phyloP scores from a whole-genome alignment of 108 stramenopile genomes.

The Cylindrotheca fusiformis region DNA sequence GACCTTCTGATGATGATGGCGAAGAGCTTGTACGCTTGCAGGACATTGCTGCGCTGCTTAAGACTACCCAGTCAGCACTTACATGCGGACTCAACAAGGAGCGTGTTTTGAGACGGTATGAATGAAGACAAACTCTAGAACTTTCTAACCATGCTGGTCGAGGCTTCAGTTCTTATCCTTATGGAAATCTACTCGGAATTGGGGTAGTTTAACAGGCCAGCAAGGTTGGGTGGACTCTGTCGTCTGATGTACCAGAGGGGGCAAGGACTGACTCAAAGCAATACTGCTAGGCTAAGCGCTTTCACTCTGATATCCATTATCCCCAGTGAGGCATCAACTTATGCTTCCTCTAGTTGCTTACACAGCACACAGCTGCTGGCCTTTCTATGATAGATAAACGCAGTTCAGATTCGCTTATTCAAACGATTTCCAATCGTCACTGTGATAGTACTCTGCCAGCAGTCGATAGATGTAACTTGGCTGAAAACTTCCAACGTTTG shows the following conservation, averaged over 20 bases:
- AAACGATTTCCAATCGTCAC: constrained; percentile 85
- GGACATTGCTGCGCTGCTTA: constrained; percentile 46
- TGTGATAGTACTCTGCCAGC: constrained; percentile 93
- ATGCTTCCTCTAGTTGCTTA: background rate
- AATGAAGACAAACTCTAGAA: no score
- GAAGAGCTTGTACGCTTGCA: constrained; percentile 50
- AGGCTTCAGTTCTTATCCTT: no score
- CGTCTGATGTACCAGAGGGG: no score
- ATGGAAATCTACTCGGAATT: no score
- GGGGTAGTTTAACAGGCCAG: no score
- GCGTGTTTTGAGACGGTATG: constrained; percentile 50
- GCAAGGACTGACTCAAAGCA: background rate
- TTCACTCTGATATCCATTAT: background rate
- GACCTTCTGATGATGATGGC: constrained; percentile 51
- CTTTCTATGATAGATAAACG: no score
- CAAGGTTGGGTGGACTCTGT: no score
- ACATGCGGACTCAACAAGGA: constrained; percentile 73
- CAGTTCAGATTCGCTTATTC: no score
- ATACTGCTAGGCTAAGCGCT: background rate
- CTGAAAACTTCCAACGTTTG: constrained; percentile 95
- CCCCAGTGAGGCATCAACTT: background rate
- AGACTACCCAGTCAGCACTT: constrained; percentile 70
- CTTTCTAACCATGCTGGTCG: no score
- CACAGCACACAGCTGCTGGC: background rate
- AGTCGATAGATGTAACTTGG: constrained; percentile 95